Conservation (phyloP, 495 filamentous ascomycete species). For the Cryomyces antarcticus region DNA sequence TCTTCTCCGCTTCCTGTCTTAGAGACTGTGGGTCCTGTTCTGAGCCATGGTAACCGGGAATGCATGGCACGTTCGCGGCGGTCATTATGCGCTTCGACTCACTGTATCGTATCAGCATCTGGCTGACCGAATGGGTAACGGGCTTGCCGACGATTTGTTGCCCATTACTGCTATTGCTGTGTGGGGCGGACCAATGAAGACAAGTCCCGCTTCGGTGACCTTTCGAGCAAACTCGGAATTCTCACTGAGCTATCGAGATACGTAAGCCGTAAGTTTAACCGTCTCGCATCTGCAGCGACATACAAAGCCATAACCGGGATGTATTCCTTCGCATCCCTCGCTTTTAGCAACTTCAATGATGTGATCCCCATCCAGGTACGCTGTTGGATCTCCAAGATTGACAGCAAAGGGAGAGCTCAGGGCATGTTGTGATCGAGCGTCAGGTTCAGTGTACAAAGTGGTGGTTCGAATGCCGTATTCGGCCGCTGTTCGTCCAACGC, state of each 20-base stretch:
- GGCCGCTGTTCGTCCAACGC: conserved; percentile 70
- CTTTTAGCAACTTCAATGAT: conserved; percentile 76
- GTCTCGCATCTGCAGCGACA: conserved; percentile 6
- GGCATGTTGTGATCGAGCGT: conserved; percentile 75
- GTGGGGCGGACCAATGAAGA: conserved; percentile 87
- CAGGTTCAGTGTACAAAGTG: conserved; percentile 85
- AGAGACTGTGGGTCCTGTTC: conserved; percentile 63
- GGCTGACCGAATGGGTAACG: conserved; percentile 5
- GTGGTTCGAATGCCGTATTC: conserved; percentile 83
- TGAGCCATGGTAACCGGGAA: conserved; percentile 82
- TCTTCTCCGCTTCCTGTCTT: conserved; percentile 50
- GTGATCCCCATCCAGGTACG: conserved; percentile 80
- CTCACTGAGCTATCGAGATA: conserved; percentile 41
- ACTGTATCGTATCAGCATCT: conserved; percentile 15
- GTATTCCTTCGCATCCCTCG: conserved; percentile 71
- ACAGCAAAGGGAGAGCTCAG: conserved; percentile 60
- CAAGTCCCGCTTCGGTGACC: conserved; percentile 75
- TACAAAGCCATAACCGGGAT: conserved; percentile 94
- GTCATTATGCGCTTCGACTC: conserved; percentile 90
- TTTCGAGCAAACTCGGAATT: conserved; percentile 78
- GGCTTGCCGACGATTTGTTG: conserved; percentile 50
- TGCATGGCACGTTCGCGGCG: conserved; percentile 78
- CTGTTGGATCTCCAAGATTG: conserved; percentile 58
- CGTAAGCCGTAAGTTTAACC: neutral
- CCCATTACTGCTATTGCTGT: conserved; percentile 94